Base-by-base conservation (phyloP, 805 yeast species). In the Diddensiella caesifluorescens region DNA sequence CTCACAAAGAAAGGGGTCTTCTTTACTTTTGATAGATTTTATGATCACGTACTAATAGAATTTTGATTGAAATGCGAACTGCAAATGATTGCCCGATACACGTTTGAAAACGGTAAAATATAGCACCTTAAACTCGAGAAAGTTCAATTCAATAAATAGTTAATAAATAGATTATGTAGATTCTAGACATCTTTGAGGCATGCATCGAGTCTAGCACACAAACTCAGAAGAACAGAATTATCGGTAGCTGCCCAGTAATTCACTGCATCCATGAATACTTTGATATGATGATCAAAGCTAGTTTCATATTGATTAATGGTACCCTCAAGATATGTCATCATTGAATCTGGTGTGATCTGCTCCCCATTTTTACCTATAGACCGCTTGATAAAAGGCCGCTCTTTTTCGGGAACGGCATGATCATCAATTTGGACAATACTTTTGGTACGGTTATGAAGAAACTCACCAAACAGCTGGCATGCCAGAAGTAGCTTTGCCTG, bases 231-330 rank as follows among this genome's bases (percentile, higher is more conserved):
- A 35, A 58, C 67, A 34, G 68, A 63, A 31, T 69, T 68, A 38
- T 72, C 75, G 1, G 63, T 55, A 25, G 70, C 74, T 2, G 75
- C 75, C 41, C 54, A 59, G 19, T 58, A 62, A 42, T 66, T 65
- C 37, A 72, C 51, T 5, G 65, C 62, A 4, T 59, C 58, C 53
- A 73, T 67, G 42, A 73, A 67, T 26, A 61, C 67, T 28, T 67
- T 62, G 34, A 72, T 49, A 29, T 64, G 59, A 38, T 69, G 68
- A 32, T 65, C 64, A 51, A 74, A 74, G 21, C 60, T 54, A 23
- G 41, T 47, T 38, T 61, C 60, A 40, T 61, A 60, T 41, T 60
- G 58, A 10, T 42, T 45, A 26, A 67, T 39, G 5, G 55, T 44
- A 4, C 46, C 39, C 20, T 56, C 56, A 39, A 66, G 54, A 43